Evolutionary conservation across 176 grass and related monocot genomes (phyloP).

Genomic region (Paspalum notatum): DNA sequence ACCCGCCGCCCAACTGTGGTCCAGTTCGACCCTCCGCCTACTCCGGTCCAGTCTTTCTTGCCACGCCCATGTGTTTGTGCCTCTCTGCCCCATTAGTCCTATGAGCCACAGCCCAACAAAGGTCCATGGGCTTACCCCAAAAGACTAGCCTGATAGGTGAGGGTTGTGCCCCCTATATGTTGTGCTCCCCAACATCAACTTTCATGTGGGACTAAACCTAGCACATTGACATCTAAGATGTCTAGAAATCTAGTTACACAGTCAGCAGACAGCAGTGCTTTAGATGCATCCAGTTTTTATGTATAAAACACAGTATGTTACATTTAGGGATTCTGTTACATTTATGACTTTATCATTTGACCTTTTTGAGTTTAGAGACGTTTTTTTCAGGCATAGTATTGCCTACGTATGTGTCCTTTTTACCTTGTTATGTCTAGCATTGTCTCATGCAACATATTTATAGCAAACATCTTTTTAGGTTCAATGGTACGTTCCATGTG

Average conservation of each 20-base stretch:
- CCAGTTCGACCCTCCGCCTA: too few relatives aligned
- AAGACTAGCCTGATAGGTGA: too few relatives aligned
- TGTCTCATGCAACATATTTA: slow-evolving; percentile 20
- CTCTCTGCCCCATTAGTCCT: too few relatives aligned
- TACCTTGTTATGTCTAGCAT: slow-evolving; percentile 1
- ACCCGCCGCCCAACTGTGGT: too few relatives aligned
- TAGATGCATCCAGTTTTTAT: not conserved
- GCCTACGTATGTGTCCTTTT: slow-evolving; percentile 16
- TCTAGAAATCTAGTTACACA: not conserved
- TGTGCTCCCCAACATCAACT: too few relatives aligned
- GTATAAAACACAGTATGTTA: not conserved
- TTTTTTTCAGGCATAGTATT: not conserved
- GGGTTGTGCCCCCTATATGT: too few relatives aligned
- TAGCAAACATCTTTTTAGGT: slow-evolving; percentile 57
- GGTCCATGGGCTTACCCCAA: too few relatives aligned
- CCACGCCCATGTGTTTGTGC: too few relatives aligned
- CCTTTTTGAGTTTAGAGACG: not conserved
- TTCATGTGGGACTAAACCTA: too few relatives aligned
- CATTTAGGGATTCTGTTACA: too few relatives aligned
- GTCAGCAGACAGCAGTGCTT: not conserved
- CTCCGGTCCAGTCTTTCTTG: too few relatives aligned
- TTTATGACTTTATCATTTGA: not conserved
- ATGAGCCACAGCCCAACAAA: too few relatives aligned
- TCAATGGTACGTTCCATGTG: slow-evolving; percentile 92
- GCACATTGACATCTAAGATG: not conserved